These are phyloP conservation scores for Boletus rufocinnamomeus DNA, from an alignment of 768 basidiomycete species.

Conservation along the genomic window DNA sequence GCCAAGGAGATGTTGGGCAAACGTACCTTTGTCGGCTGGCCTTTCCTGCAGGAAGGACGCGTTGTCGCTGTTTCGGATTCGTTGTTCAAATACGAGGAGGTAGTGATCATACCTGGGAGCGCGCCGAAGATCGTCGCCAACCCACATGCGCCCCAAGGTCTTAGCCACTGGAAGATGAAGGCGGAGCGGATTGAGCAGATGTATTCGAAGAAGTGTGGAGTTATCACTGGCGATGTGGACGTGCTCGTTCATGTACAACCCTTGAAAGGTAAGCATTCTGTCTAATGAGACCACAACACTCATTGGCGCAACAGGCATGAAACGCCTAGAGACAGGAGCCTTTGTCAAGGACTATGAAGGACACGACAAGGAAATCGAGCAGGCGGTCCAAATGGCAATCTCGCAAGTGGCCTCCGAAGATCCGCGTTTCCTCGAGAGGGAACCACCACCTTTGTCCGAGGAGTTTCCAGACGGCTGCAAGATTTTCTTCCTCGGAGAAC, in stretches of 20 bases:
- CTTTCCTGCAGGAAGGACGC: slow-evolving; percentile 90
- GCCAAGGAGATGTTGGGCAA: slow-evolving; percentile 75
- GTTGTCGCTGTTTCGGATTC: slow-evolving; percentile 87
- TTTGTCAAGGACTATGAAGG: slow-evolving; percentile 94
- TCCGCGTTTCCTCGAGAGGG: slow-evolving; percentile 79
- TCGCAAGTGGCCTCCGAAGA: slow-evolving; percentile 84
- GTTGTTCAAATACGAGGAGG: slow-evolving; percentile 82
- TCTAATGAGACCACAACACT: background rate
- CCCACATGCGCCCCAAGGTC: slow-evolving; percentile 69
- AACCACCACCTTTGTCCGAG: slow-evolving; percentile 76
- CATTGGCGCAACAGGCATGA: slow-evolving; percentile 61
- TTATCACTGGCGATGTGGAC: slow-evolving; percentile 80
- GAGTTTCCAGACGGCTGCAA: slow-evolving; percentile 91
- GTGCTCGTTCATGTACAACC: slow-evolving; percentile 87
- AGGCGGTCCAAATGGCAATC: slow-evolving; percentile 86
- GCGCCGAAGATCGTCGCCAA: slow-evolving; percentile 61
- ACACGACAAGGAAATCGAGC: slow-evolving; percentile 77
- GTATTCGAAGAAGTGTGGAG: slow-evolving; percentile 89
- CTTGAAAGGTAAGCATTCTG: slow-evolving; percentile 67
- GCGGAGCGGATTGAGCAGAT: slow-evolving; percentile 78
- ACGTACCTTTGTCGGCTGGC: slow-evolving; percentile 85
- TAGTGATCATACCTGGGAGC: slow-evolving; percentile 51
- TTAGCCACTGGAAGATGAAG: slow-evolving; percentile 77
- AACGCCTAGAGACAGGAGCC: slow-evolving; percentile 84
- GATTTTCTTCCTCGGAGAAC: slow-evolving; percentile 94